Percentiles rank a stretch among this genome's conserved stretches.
Conservation (phyloP, 2,329 filamentous ascomycete species). For the Hymenoscyphus scutula region DNA sequence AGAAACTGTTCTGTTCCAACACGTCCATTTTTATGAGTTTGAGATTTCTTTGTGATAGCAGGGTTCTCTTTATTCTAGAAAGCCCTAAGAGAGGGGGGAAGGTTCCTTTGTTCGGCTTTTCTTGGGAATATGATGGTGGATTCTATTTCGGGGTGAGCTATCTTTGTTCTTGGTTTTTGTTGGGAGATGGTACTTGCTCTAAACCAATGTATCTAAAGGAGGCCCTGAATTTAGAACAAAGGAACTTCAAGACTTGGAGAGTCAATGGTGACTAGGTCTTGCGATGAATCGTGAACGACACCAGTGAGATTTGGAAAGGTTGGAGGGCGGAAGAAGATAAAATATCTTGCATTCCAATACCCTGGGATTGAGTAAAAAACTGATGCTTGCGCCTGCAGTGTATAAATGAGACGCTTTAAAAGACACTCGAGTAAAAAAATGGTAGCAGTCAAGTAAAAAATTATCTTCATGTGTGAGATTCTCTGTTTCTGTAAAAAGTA, state of each 20-base stretch:
- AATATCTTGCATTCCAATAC: too few relatives aligned
- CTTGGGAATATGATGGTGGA: background rate
- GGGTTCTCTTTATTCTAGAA: conserved; percentile 7
- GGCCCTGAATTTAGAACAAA: background rate
- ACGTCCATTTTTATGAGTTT: conserved; percentile 14
- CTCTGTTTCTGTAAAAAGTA: too few relatives aligned
- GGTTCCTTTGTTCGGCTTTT: background rate
- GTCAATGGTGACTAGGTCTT: too few relatives aligned
- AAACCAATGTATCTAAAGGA: background rate
- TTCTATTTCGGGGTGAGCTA: conserved; percentile 3
- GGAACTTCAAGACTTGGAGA: background rate
- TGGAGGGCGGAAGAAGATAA: too few relatives aligned
- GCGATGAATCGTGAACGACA: too few relatives aligned
- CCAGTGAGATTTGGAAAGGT: too few relatives aligned
- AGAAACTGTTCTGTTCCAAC: conserved; percentile 4
- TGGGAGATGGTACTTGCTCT: background rate
- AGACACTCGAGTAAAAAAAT: too few relatives aligned
- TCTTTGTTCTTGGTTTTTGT: background rate
- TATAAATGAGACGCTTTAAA: too few relatives aligned
- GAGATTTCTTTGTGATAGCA: conserved; percentile 11
- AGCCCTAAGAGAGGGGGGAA: background rate
- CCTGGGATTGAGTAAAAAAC: too few relatives aligned
- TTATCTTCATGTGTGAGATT: too few relatives aligned
- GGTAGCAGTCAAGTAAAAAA: too few relatives aligned
- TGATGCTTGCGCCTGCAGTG: too few relatives aligned